Evolutionary conservation across 1,139 yeast genomes (phyloP).

Genomic region (Taphrina wiesneri): DNA sequence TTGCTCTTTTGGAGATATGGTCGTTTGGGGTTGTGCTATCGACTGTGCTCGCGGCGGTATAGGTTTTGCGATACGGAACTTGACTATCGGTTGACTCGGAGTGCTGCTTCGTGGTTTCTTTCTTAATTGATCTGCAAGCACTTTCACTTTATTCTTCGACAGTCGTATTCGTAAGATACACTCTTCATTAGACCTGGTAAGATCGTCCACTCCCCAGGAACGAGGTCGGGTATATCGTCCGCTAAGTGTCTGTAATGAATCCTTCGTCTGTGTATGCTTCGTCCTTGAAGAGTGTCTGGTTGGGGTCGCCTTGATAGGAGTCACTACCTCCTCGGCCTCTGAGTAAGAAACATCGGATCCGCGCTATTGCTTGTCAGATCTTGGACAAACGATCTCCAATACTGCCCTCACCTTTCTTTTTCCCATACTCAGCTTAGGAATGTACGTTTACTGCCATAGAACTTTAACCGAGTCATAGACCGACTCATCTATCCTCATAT

Average conservation of each 20-base stretch:
- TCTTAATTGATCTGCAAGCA: background rate
- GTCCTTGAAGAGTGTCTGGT: slow-evolving; percentile 4
- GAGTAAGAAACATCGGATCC: slow-evolving; percentile 4
- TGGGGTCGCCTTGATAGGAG: background rate
- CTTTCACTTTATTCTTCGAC: background rate
- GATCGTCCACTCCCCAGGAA: slow-evolving; percentile 1
- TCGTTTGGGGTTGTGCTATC: background rate
- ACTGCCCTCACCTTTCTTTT: background rate
- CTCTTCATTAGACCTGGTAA: background rate
- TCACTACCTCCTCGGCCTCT: background rate
- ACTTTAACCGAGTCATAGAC: background rate
- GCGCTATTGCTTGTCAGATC: background rate
- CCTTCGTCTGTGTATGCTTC: slow-evolving; percentile 6
- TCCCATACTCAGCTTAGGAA: background rate
- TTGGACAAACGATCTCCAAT: background rate
- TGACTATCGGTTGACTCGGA: background rate
- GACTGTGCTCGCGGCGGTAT: background rate
- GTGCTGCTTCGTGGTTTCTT: background rate
- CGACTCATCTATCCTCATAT: background rate
- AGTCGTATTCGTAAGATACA: background rate
- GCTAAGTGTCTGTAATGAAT: background rate
- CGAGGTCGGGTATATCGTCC: background rate
- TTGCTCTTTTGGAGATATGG: slow-evolving; percentile 7
- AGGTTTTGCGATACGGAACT: slow-evolving; percentile 19
- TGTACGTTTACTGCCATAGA: background rate